phyloP scores from a whole-genome alignment of 2,329 filamentous ascomycete species.

The Fusarium austroafricanum region DNA sequence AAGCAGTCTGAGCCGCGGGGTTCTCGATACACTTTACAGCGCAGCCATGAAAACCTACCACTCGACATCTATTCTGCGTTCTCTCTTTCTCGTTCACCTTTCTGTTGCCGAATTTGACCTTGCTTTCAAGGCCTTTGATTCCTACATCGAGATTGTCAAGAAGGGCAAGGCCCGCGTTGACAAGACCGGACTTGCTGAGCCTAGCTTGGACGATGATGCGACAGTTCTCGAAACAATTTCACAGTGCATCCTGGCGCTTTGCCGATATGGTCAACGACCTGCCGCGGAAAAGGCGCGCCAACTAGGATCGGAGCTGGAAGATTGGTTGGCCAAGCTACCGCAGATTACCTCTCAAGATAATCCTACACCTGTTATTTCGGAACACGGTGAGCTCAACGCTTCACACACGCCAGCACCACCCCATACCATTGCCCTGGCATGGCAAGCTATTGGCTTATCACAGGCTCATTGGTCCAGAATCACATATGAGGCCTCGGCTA shows the following conservation, averaged over 20 bases:
- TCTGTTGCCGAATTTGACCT: conserved; percentile 91
- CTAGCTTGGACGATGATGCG: conserved; percentile 81
- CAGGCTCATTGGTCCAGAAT: conserved; percentile 88
- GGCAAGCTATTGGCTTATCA: conserved; percentile 86
- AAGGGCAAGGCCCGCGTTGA: conserved; percentile 86
- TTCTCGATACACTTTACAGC: conserved; percentile 89
- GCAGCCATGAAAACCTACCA: conserved; percentile 95
- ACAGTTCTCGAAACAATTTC: conserved; percentile 81
- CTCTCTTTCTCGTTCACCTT: conserved; percentile 88
- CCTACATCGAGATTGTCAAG: conserved; percentile 88
- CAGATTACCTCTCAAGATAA: conserved; percentile 47
- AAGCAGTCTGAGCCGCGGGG: conserved; percentile 76
- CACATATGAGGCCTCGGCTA: conserved; percentile 78
- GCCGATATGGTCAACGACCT: conserved; percentile 79
- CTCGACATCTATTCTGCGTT: conserved; percentile 86
- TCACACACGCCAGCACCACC: conserved; percentile 64
- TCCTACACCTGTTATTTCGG: conserved; percentile 47
- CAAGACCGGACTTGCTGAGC: conserved; percentile 78
- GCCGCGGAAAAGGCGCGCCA: conserved; percentile 83
- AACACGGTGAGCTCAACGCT: conserved; percentile 49
- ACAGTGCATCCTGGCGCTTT: conserved; percentile 82
- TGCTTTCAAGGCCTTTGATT: conserved; percentile 89
- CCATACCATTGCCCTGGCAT: conserved; percentile 74
- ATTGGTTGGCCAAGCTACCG: conserved; percentile 75
- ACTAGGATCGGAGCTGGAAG: conserved; percentile 77